phyloP scores from a whole-genome alignment of 345 rosid genomes.

The Citrus unshiu region DNA sequence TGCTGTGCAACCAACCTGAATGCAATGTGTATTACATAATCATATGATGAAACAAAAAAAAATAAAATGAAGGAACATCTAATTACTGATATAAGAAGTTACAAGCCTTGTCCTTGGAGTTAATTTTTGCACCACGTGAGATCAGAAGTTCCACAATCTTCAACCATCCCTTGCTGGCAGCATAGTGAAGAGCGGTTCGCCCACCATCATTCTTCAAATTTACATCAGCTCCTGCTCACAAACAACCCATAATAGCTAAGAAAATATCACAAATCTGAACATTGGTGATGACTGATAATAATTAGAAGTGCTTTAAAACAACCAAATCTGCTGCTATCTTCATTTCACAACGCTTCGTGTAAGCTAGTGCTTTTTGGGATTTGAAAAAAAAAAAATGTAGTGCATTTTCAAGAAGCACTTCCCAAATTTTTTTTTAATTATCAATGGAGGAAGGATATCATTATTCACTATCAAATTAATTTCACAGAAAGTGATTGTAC shows the following conservation, averaged over 20 bases:
- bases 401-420: not conserved
- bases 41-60: not conserved
- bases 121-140: constrained; percentile 59
- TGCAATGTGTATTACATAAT: not conserved
- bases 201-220: constrained; percentile 74
- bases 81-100: constrained; percentile 11
- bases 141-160: constrained; percentile 67
- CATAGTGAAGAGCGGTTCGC: constrained; percentile 91
- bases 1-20: constrained; percentile 85
- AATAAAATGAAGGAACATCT: not conserved
- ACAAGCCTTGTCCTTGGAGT: constrained; percentile 70
- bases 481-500: not conserved
- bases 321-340: not conserved
- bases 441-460: not conserved
- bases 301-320: not conserved
- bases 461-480: not conserved
- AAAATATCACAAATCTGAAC: not conserved
- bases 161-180: constrained; percentile 89
- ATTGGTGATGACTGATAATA: not conserved
- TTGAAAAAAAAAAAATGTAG: not conserved
- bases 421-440: not conserved
- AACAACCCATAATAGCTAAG: not conserved
- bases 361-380: not conserved
- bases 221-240: constrained; percentile 66
- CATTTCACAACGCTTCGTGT: not conserved